These are phyloP conservation scores for Emmonsia crescens DNA, from an alignment of 2,329 filamentous ascomycete genomes.

Conservation along the genomic window DNA sequence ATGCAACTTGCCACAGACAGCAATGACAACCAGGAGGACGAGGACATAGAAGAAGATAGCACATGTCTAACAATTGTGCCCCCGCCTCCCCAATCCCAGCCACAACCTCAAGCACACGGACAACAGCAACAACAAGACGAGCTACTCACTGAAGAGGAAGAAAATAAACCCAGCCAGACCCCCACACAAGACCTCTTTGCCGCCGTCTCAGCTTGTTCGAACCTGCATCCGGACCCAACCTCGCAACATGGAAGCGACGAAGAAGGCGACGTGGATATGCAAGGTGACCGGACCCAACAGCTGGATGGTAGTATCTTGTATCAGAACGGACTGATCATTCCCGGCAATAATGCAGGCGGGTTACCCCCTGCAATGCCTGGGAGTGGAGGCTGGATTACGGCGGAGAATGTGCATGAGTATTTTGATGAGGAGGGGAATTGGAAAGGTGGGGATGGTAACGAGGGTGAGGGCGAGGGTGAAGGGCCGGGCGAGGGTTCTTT, in stretches of 20 bases:
- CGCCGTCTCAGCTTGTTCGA: slow-evolving; percentile 38
- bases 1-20: slow-evolving; percentile 35
- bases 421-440: slow-evolving; percentile 75
- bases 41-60: slow-evolving; percentile 33
- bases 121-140: slow-evolving; percentile 2
- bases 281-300: slow-evolving; percentile 11
- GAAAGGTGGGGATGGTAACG: slow-evolving; percentile 55
- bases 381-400: slow-evolving; percentile 55
- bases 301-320: slow-evolving; percentile 20
- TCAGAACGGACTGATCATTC: slow-evolving; percentile 27
- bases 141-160: slow-evolving; percentile 11
- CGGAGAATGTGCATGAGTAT: slow-evolving; percentile 77
- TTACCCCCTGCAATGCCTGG: slow-evolving; percentile 39
- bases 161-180: slow-evolving; percentile 24
- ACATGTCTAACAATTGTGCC: slow-evolving; percentile 36
- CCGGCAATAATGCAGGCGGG: slow-evolving; percentile 26
- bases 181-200: slow-evolving; percentile 33
- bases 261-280: slow-evolving; percentile 19
- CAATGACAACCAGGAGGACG: slow-evolving; percentile 19
- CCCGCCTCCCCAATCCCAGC: slow-evolving; percentile 11
- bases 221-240: slow-evolving; percentile 38
- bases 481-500: slow-evolving; percentile 44
- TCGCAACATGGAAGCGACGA: slow-evolving; percentile 27
- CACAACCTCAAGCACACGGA: slow-evolving; percentile 7
- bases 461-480: slow-evolving; percentile 50